phyloP scores from a whole-genome alignment of 805 yeast species.

The Kockiozyma suomiensis region DNA sequence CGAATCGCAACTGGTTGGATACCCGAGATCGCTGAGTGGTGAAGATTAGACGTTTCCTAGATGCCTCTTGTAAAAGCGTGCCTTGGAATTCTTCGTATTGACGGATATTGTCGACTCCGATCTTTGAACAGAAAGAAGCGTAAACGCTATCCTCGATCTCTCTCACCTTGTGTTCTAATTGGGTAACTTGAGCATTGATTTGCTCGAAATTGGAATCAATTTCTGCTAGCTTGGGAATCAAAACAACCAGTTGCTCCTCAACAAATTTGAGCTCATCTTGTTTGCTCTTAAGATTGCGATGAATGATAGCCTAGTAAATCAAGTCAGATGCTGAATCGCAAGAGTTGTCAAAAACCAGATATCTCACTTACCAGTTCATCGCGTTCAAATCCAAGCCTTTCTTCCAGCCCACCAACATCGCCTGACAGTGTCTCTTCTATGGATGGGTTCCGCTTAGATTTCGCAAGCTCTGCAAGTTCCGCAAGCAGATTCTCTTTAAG shows the following conservation, averaged over 20 bases:
- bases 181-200: conserved; percentile 40
- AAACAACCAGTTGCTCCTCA: conserved; percentile 40
- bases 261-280: conserved; percentile 35
- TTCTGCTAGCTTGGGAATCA: conserved; percentile 47
- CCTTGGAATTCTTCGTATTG: conserved; percentile 77
- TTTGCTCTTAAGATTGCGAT: conserved; percentile 38
- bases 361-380: conserved; percentile 36
- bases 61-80: conserved; percentile 33
- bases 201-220: conserved; percentile 38
- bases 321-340: too few species aligned
- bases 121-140: conserved; percentile 56
- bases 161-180: conserved; percentile 46
- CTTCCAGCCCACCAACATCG: conserved; percentile 55
- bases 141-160: conserved; percentile 36
- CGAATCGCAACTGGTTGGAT: conserved; percentile 65
- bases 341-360: background rate
- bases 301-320: conserved; percentile 10
- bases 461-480: conserved; percentile 52
- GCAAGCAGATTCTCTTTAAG: conserved; percentile 55
- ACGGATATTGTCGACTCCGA: conserved; percentile 58
- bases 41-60: conserved; percentile 61
- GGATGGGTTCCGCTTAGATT: conserved; percentile 55
- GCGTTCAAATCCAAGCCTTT: conserved; percentile 40
- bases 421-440: conserved; percentile 60
- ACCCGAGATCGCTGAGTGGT: conserved; percentile 63